phyloP scores from a whole-genome alignment of 371 early-diverging fungal genomes.

The Blakeslea trispora region DNA sequence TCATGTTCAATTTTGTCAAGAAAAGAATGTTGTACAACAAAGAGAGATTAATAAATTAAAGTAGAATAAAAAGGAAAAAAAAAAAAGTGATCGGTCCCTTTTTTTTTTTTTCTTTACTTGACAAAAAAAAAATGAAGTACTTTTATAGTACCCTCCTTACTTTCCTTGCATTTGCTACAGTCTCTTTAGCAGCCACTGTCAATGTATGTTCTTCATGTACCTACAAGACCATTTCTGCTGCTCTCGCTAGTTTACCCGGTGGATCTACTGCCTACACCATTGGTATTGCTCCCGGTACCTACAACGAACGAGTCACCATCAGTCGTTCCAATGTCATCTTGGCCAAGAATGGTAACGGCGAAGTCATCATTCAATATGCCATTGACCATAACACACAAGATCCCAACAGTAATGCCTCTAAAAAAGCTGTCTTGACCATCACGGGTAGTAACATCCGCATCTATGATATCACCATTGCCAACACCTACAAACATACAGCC shows the following conservation, averaged over 20 bases:
- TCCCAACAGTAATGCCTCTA: not conserved
- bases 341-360: not conserved
- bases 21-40: too few species aligned
- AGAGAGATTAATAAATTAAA: too few species aligned
- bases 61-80: too few species aligned
- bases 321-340: constrained; percentile 14
- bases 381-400: not conserved
- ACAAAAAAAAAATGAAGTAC: too few species aligned
- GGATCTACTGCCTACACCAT: constrained; percentile 14
- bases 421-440: not conserved
- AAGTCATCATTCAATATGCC: not conserved
- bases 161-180: not conserved
- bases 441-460: constrained; percentile 15
- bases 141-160: too few species aligned
- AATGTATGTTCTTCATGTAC: constrained; percentile 14
- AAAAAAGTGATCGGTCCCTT: too few species aligned
- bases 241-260: constrained; percentile 18
- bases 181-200: not conserved
- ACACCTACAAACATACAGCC: constrained; percentile 8
- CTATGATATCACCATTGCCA: constrained; percentile 17
- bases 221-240: constrained; percentile 9
- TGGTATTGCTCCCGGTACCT: constrained; percentile 19
- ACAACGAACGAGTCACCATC: constrained; percentile 13
- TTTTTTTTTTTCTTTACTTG: too few species aligned
- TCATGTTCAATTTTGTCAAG: too few species aligned